phyloP scores from a whole-genome alignment of 164 flowering plant genomes.

The Nymphaea thermarum region DNA sequence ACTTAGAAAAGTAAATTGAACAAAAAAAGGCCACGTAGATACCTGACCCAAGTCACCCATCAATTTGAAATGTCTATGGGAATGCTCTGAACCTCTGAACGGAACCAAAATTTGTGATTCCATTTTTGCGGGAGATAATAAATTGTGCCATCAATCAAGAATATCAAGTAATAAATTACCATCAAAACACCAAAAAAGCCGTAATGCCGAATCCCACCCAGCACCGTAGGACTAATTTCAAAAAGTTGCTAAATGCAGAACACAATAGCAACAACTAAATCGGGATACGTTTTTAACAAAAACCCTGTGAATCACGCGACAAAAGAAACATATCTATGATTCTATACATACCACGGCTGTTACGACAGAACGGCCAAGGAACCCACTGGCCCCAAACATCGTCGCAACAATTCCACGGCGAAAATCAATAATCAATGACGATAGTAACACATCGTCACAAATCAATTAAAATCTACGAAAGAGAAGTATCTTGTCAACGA shows the following conservation, averaged over 20 bases:
- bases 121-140: slow-evolving; percentile 63
- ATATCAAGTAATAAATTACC: not conserved
- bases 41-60: slow-evolving; percentile 99
- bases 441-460: too few relatives aligned
- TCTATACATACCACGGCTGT: slow-evolving; percentile 90
- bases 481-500: too few relatives aligned
- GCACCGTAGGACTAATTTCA: not conserved
- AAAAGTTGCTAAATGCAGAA: too few relatives aligned
- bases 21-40: not conserved
- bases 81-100: slow-evolving; percentile 91
- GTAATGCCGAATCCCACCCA: too few relatives aligned
- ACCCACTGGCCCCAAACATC: slow-evolving; percentile 97
- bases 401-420: slow-evolving; percentile 91
- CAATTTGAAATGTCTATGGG: slow-evolving; percentile 86
- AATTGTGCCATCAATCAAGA: not conserved
- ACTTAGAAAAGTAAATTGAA: not conserved
- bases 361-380: slow-evolving; percentile 96
- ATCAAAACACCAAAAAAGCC: not conserved
- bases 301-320: not conserved
- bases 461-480: too few relatives aligned
- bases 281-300: not conserved
- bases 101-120: slow-evolving; percentile 96
- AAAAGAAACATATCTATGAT: not conserved
- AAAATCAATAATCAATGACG: slow-evolving; percentile 4
- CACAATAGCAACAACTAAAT: too few relatives aligned